These are phyloP conservation scores for Akanthomyces lecanii DNA, from an alignment of 2,329 filamentous ascomycete species.

Conservation along the genomic window DNA sequence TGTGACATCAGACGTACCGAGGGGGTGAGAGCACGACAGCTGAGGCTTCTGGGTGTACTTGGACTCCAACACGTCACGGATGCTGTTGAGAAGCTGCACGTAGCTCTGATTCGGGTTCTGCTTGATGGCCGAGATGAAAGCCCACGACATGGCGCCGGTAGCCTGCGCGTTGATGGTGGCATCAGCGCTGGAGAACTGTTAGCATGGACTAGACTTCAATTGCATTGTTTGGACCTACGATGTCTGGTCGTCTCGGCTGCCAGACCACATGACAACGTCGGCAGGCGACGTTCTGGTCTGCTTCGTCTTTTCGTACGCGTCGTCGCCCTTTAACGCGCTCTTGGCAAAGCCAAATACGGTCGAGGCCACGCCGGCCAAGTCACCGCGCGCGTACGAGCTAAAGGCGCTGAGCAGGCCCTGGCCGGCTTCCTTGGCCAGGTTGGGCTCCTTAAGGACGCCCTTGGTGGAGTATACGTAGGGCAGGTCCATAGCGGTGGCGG, in stretches of 20 bases:
- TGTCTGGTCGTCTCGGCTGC: constrained; percentile 93
- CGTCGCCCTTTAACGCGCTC: constrained; percentile 75
- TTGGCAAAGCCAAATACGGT: constrained; percentile 84
- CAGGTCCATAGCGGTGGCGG: constrained; percentile 70
- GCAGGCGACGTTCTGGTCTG: constrained; percentile 90
- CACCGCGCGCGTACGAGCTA: constrained; percentile 75
- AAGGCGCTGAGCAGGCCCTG: constrained; percentile 69
- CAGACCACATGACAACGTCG: constrained; percentile 97
- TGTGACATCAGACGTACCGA: constrained; percentile 61
- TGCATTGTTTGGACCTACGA: constrained; percentile 49
- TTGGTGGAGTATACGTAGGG: constrained; percentile 79
- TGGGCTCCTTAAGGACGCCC: constrained; percentile 75
- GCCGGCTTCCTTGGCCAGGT: constrained; percentile 74
- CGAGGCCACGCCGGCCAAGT: constrained; percentile 74
- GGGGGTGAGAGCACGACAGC: constrained; percentile 89
- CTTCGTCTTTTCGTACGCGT: constrained; percentile 73
- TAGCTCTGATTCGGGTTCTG: constrained; percentile 96
- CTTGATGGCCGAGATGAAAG: constrained; percentile 86
- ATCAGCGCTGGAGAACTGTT: constrained; percentile 62
- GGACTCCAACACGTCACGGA: constrained; percentile 79
- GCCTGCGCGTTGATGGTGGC: constrained; percentile 83
- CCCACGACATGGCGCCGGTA: constrained; percentile 97
- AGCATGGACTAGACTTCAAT: constrained; percentile 33
- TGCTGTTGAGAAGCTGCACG: constrained; percentile 89
- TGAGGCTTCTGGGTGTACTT: constrained; percentile 96